Percentiles rank a stretch among this genome's conserved stretches.
Conservation (phyloP, 257 asterid genomes). For the Capsicum chinense region DNA sequence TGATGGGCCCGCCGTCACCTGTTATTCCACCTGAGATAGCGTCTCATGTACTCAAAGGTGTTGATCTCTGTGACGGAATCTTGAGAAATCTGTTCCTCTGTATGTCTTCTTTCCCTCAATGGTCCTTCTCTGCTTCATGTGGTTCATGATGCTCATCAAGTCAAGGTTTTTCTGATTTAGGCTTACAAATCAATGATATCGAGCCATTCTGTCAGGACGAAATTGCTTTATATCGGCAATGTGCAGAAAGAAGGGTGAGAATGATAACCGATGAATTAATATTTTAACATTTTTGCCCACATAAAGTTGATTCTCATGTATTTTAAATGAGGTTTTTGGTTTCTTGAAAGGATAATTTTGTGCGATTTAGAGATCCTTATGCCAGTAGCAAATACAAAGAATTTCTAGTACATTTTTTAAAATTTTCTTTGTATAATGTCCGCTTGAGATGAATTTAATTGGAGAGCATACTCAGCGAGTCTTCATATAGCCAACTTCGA, state of each 20-base stretch:
- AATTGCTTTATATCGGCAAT: slow-evolving; percentile 50
- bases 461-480: background rate
- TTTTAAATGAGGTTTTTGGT: background rate
- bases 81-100: slow-evolving; percentile 87
- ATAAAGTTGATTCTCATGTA: background rate
- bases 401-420: background rate
- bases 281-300: background rate
- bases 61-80: slow-evolving; percentile 85
- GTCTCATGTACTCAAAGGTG: slow-evolving; percentile 92
- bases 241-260: slow-evolving; percentile 58
- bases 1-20: slow-evolving; percentile 97
- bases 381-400: background rate
- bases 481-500: background rate
- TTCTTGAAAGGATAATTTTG: background rate
- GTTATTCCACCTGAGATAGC: slow-evolving; percentile 94
- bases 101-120: slow-evolving; percentile 38
- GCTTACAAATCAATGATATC: slow-evolving; percentile 84
- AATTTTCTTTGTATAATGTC: background rate
- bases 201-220: slow-evolving; percentile 79
- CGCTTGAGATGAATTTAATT: slow-evolving; percentile 11
- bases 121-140: background rate
- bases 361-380: background rate
- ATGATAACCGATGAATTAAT: slow-evolving; percentile 26
- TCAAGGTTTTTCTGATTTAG: slow-evolving; percentile 40
- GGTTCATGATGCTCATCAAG: slow-evolving; percentile 12